Conservation (phyloP, 495 filamentous ascomycete genomes). For the Podospora pseudoanserina region DNA sequence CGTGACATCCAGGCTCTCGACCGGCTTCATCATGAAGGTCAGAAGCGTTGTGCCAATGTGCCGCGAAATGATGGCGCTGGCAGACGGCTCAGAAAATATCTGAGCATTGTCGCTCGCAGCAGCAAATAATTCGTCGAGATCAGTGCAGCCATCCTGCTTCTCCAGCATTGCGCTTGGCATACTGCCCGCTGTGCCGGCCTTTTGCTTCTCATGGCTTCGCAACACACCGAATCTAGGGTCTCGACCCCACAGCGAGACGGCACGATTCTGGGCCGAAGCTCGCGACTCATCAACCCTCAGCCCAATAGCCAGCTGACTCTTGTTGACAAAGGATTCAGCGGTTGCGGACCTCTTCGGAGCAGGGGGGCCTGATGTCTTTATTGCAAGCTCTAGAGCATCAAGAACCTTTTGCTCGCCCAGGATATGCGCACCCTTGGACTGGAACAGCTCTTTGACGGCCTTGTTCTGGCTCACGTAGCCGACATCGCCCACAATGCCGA, state of each 20-base stretch:
- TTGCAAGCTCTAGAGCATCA: neutral
- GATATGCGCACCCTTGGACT: neutral
- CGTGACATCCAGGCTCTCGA: neutral
- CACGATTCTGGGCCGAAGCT: neutral
- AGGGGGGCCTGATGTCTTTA: neutral
- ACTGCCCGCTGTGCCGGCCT: neutral
- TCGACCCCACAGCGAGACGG: neutral
- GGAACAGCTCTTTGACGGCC: neutral
- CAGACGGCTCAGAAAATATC: neutral
- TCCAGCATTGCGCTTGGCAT: neutral
- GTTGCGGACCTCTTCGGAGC: neutral
- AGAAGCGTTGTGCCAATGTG: neutral
- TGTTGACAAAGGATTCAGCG: neutral
- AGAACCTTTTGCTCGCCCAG: neutral
- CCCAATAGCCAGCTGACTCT: neutral
- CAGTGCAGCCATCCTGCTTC: neutral
- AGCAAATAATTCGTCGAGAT: neutral
- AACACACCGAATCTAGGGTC: neutral
- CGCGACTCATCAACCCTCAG: neutral
- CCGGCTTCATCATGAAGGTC: neutral
- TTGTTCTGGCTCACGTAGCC: slow-evolving; percentile 17
- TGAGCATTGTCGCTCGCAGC: neutral
- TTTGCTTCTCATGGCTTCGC: neutral
- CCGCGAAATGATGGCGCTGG: neutral
- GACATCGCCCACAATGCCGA: slow-evolving; percentile 23